Evolutionary conservation across 2,329 filamentous ascomycete genomes (phyloP).

Genomic region (Diaporthe destruens): DNA sequence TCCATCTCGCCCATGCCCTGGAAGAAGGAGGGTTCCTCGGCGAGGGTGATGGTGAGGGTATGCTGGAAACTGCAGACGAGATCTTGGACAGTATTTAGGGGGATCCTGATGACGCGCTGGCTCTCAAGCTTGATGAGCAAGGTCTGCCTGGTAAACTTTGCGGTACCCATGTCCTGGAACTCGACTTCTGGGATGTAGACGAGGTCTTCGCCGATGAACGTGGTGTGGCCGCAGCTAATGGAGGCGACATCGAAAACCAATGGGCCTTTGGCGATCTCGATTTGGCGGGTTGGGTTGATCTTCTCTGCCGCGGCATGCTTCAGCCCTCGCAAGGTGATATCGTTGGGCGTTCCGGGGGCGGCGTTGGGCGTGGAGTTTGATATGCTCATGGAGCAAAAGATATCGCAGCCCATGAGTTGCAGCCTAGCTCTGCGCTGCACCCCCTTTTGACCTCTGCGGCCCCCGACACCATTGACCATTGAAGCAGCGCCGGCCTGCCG

Average conservation of each 20-base stretch:
- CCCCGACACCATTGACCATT: not conserved
- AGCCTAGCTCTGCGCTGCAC: conserved; percentile 46
- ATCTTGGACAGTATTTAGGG: conserved; percentile 62
- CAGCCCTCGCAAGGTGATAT: conserved; percentile 44
- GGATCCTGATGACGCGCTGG: conserved; percentile 58
- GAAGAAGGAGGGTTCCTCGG: conserved; percentile 60
- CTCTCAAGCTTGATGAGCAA: conserved; percentile 55
- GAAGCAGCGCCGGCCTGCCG: not conserved
- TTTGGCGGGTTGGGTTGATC: conserved; percentile 14
- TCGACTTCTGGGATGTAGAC: conserved; percentile 59
- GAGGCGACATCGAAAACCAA: conserved; percentile 34
- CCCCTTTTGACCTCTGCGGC: not conserved
- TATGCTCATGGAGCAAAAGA: conserved; percentile 49
- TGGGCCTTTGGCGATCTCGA: conserved; percentile 30
- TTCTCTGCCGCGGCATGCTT: conserved; percentile 43
- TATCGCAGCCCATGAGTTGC: conserved; percentile 45
- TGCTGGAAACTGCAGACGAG: conserved; percentile 54
- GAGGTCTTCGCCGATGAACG: conserved; percentile 54
- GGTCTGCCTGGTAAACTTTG: conserved; percentile 57
- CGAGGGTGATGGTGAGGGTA: conserved; percentile 63
- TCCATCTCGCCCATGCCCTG: not conserved
- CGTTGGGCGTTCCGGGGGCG: conserved; percentile 22
- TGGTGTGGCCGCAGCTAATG: conserved; percentile 59
- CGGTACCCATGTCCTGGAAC: conserved; percentile 51
- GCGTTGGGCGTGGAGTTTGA: not conserved